A percentile compares a stretch with the other conserved stretches of the same genome.
phyloP scores from a whole-genome alignment of 371 early-diverging fungal genomes.

The Mucor piriformis region DNA sequence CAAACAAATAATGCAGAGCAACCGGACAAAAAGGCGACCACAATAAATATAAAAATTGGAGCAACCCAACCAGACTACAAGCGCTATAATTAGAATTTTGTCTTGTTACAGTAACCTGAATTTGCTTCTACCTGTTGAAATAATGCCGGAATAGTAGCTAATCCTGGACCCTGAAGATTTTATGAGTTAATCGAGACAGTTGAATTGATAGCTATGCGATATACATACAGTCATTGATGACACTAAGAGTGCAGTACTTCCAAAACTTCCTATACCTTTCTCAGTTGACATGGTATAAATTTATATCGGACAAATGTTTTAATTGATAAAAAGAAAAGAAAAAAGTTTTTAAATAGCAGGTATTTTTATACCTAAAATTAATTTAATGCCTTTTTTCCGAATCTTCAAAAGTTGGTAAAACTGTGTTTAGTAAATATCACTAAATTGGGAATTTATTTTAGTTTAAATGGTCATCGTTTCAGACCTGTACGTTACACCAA shows the following conservation, averaged over 20 bases:
- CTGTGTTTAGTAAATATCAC: slow-evolving; percentile 20
- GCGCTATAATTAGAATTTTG: background rate
- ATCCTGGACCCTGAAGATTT: slow-evolving; percentile 38
- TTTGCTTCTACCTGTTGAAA: slow-evolving; percentile 39
- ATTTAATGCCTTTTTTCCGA: slow-evolving; percentile 13
- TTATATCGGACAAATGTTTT: background rate
- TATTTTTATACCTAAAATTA: background rate
- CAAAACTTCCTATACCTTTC: slow-evolving; percentile 43
- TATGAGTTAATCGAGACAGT: background rate
- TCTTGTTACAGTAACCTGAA: background rate
- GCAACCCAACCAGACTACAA: slow-evolving; percentile 46
- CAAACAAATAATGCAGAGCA: slow-evolving; percentile 71
- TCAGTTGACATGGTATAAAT: slow-evolving; percentile 13
- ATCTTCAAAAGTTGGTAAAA: background rate
- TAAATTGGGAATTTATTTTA: slow-evolving; percentile 11
- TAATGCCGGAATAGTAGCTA: slow-evolving; percentile 47
- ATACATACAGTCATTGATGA: slow-evolving; percentile 48
- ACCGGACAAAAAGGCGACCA: slow-evolving; percentile 50
- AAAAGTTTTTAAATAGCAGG: background rate
- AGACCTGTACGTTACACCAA: slow-evolving; percentile 7
- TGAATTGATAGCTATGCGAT: background rate
- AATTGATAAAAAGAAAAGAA: background rate
- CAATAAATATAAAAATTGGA: slow-evolving; percentile 49
- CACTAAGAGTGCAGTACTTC: slow-evolving; percentile 41
- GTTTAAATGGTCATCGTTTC: slow-evolving; percentile 5